These are phyloP conservation scores for Sindora glabra DNA, from an alignment of 306 rosid genomes.

Conservation along the genomic window DNA sequence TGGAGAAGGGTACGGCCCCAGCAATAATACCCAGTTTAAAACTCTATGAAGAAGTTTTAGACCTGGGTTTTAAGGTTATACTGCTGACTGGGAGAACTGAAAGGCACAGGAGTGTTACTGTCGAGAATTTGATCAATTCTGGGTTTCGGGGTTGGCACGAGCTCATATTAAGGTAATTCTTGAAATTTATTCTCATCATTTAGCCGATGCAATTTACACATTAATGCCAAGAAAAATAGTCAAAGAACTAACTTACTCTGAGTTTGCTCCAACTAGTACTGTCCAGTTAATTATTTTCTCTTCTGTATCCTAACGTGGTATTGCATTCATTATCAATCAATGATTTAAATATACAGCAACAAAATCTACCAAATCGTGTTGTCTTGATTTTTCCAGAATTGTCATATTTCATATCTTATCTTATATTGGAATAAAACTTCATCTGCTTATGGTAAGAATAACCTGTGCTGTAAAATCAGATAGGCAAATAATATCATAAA, in stretches of 20 bases:
- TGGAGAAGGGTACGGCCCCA: conserved; percentile 55
- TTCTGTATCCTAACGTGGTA: no score
- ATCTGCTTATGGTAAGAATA: no score
- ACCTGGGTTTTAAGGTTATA: conserved; percentile 67
- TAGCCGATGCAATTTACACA: background rate
- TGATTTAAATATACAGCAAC: no score
- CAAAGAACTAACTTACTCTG: background rate
- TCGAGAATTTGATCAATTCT: conserved; percentile 59
- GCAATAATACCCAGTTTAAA: conserved; percentile 63
- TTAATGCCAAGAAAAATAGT: background rate
- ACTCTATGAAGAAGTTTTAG: conserved; percentile 64
- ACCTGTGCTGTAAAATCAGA: no score
- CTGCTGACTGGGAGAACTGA: conserved; percentile 85
- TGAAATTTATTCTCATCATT: background rate
- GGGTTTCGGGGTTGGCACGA: conserved; percentile 73
- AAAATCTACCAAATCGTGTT: no score
- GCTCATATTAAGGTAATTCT: conserved; percentile 69
- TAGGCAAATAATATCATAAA: no score
- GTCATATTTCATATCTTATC: no score
- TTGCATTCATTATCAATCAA: no score
- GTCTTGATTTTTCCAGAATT: no score
- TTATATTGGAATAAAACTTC: no score
- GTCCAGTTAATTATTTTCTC: no score
- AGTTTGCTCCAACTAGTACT: background rate
- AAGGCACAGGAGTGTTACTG: conserved; percentile 45